Conservation (phyloP, 371 early-diverging fungal species). For the Paramicrosporidium saccamoebae region DNA sequence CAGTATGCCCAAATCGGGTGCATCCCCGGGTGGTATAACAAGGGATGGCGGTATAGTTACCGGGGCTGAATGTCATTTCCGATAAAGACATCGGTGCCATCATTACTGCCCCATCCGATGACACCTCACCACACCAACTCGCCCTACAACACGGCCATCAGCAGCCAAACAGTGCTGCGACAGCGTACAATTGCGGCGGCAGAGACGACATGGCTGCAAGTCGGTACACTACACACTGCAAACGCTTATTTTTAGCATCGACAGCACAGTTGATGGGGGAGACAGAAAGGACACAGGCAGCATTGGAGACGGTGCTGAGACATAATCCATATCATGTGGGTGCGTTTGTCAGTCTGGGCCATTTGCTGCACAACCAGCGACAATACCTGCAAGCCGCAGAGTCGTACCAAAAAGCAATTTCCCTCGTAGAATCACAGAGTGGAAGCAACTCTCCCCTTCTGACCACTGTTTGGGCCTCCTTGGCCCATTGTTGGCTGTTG, state of each 20-base stretch:
- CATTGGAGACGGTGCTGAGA: constrained; percentile 50
- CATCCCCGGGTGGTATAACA: no score
- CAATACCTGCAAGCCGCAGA: constrained; percentile 24
- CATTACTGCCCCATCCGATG: background rate
- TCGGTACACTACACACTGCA: constrained; percentile 6
- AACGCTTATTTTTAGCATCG: constrained; percentile 9
- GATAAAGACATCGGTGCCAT: background rate
- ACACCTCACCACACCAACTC: background rate
- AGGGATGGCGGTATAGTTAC: no score
- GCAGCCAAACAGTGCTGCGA: background rate
- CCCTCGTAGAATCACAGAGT: background rate
- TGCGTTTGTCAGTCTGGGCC: constrained; percentile 34
- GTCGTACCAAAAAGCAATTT: constrained; percentile 8
- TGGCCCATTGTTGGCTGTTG: constrained; percentile 75
- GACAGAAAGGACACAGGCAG: constrained; percentile 30
- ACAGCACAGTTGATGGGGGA: constrained; percentile 34
- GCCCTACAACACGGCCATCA: background rate
- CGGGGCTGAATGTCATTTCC: no score
- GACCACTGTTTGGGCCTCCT: constrained; percentile 35
- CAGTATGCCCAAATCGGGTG: no score
- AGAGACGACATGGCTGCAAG: constrained; percentile 7
- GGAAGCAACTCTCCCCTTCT: constrained; percentile 1
- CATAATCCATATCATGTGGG: constrained; percentile 52
- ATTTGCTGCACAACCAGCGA: constrained; percentile 23
- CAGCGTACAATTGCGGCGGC: constrained; percentile 1